A percentile compares a stretch with the other conserved stretches of the same genome.
Conservation (phyloP, 805 yeast genomes). For the Ogataea thermomethanolica region DNA sequence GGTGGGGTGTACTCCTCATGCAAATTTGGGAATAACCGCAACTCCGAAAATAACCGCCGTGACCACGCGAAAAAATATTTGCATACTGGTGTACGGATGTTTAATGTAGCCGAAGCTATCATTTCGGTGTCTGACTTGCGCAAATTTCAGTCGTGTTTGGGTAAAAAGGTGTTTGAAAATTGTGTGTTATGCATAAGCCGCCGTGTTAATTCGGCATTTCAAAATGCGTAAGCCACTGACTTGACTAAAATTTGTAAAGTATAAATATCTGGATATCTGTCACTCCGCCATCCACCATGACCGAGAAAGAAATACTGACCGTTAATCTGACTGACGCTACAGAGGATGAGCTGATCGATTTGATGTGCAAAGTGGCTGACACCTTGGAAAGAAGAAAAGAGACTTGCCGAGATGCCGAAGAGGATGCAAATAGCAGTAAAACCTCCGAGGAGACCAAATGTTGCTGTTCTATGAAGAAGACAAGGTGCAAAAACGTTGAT, state of each 20-base stretch:
- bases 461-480: not conserved
- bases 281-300: not conserved
- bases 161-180: too few species aligned
- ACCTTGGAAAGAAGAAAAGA: slow-evolving; percentile 1
- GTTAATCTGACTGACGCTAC: not conserved
- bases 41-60: slow-evolving; percentile 3
- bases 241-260: not conserved
- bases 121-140: not conserved
- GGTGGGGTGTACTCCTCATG: slow-evolving; percentile 6
- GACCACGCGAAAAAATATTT: not conserved
- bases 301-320: slow-evolving; percentile 2
- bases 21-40: slow-evolving; percentile 3
- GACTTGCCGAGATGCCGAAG: not conserved
- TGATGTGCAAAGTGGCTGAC: not conserved
- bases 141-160: too few species aligned
- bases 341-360: slow-evolving; percentile 2
- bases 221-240: not conserved
- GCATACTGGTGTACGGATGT: not conserved
- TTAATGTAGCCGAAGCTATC: not conserved
- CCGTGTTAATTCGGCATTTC: not conserved
- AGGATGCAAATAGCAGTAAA: not conserved
- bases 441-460: not conserved
- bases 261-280: not conserved
- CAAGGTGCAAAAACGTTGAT: not conserved
- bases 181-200: too few species aligned